A percentile compares a stretch with the other conserved stretches of the same genome.
Evolutionary conservation across 257 asterid species (phyloP).

Genomic region (Nicotiana paniculata): DNA sequence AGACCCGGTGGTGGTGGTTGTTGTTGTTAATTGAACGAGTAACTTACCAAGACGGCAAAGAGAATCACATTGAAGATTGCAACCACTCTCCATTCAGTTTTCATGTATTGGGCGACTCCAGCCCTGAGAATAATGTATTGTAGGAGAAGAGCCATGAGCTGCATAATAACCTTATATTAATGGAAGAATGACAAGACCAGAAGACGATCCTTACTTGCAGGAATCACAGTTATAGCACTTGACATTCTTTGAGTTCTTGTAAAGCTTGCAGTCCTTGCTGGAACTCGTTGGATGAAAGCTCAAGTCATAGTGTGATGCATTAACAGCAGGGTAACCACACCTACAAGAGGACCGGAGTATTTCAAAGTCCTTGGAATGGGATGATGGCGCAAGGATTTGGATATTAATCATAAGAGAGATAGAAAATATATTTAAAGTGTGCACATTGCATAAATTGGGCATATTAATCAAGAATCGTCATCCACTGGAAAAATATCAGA

Average conservation of each 20-base stretch:
- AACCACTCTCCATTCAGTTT: slow-evolving; percentile 90
- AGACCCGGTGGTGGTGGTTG: no score
- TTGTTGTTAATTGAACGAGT: background rate
- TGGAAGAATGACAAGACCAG: background rate
- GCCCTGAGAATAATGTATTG: slow-evolving; percentile 40
- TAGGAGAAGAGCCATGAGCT: slow-evolving; percentile 2
- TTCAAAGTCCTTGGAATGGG: background rate
- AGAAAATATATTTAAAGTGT: background rate
- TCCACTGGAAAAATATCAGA: background rate
- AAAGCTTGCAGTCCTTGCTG: slow-evolving; percentile 71
- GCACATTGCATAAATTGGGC: background rate
- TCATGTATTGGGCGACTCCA: slow-evolving; percentile 96
- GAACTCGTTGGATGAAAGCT: slow-evolving; percentile 71
- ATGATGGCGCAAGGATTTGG: background rate
- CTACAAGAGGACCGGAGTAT: slow-evolving; percentile 21
- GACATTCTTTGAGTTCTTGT: slow-evolving; percentile 59
- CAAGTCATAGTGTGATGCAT: slow-evolving; percentile 75
- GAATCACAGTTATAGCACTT: slow-evolving; percentile 91
- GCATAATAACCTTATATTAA: slow-evolving; percentile 1
- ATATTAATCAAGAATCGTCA: background rate
- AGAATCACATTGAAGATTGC: slow-evolving; percentile 80
- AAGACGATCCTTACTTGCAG: slow-evolving; percentile 59
- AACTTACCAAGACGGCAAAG: slow-evolving; percentile 63
- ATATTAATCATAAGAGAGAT: background rate
- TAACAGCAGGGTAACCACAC: slow-evolving; percentile 86